Conservation (phyloP, 306 rosid genomes). For the Sicyos edulis region DNA sequence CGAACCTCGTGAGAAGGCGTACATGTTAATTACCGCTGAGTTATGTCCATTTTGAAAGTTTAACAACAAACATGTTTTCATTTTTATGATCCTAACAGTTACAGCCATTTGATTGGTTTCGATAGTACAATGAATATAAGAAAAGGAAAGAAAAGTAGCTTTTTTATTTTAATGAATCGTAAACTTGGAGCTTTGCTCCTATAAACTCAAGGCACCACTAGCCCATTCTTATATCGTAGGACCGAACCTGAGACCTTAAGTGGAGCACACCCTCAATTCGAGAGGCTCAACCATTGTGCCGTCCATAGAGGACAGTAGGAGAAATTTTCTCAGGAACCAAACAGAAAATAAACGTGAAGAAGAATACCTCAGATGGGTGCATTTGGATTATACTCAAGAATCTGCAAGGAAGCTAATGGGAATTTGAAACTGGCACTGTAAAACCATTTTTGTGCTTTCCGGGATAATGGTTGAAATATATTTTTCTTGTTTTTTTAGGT, state of each 20-base stretch:
- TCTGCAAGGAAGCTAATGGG: background rate
- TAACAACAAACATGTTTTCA: background rate
- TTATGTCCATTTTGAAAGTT: background rate
- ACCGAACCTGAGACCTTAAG: too few species aligned
- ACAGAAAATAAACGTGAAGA: slow-evolving; percentile 11
- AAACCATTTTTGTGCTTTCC: background rate
- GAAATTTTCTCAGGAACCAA: slow-evolving; percentile 21
- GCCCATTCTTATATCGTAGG: too few species aligned
- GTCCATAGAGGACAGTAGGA: too few species aligned
- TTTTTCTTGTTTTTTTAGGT: too few species aligned
- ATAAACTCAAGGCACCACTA: too few species aligned
- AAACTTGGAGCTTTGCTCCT: too few species aligned
- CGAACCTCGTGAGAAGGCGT: too few species aligned
- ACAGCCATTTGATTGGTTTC: background rate
- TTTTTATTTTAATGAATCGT: too few species aligned
- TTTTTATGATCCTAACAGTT: background rate
- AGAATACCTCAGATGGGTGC: slow-evolving; percentile 24
- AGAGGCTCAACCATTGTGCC: too few species aligned
- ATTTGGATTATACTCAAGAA: background rate
- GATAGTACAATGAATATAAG: background rate
- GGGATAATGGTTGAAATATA: background rate
- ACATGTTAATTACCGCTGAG: too few species aligned
- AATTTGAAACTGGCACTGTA: background rate
- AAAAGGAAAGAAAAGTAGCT: background rate
- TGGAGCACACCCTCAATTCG: too few species aligned